Evolutionary conservation across 1,139 yeast genomes (phyloP), one percentile per base, ranked within the genome.

Genomic region (Pichia sp.): DNA sequence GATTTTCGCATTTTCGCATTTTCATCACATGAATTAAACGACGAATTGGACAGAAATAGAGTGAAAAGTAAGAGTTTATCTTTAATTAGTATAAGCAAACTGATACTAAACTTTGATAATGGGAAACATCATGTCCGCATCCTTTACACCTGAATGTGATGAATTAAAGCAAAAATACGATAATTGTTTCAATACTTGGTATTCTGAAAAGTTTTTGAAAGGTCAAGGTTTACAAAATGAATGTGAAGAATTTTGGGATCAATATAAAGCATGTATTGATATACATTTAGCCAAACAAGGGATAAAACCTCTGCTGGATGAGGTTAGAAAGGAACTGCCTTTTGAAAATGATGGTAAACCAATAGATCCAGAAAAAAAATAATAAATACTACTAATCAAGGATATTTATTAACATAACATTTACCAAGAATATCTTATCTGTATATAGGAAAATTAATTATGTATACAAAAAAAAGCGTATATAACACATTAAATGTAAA

Each of bases 91-190:
- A 31, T 7, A 31, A n/a, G 8, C 7, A 13, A 31, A 6, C 2
- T 14, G 13, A 7, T 5, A 31, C 13, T 31, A 3, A 14, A 5
- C 14, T 31, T 14, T 22, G 16, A 39, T 4, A 28, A 85, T 86
- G 93, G 93, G 93, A 53, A 84, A 83, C 70, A 73, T 75, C 55
- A 86, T 91, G 95, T 90, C 97, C 29, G 84, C 87, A 11, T 89
- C 96, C 56, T 87, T 93, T 75, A 98, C 98, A 44, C 96, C 97
- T 27, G 98, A 93, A 71, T 93, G 99, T 70, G 89, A 96, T 27
- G 87, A 83, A 42, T 80, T 86, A 57, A 93, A 93, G 69, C 81
- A 81, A 60, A 79, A 82, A 62, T 93, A 93, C 66, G 98, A 93
- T 66, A 86, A 84, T 64, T 93, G 99, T 68, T 93, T 93, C 73